Evolutionary conservation across 495 filamentous ascomycete species (phyloP).

Genomic region (Ramalina intermedia): DNA sequence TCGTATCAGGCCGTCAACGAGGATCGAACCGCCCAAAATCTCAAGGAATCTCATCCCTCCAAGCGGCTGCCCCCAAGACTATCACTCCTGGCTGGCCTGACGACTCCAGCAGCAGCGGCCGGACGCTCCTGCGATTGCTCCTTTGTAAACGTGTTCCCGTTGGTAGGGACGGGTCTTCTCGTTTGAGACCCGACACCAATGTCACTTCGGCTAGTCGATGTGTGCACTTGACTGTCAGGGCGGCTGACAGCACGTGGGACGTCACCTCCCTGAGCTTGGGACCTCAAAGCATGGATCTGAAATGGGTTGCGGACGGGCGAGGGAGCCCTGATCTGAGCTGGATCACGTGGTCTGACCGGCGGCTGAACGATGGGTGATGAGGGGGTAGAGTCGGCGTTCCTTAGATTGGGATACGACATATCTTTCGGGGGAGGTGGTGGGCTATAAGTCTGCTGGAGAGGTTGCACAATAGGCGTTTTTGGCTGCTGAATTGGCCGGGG

Average conservation of each 20-base stretch:
- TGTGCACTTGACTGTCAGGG: conserved; percentile 1
- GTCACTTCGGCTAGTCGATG: not conserved
- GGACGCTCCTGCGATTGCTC: conserved; percentile 6
- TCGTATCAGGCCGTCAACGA: no score
- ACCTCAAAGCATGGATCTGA: conserved; percentile 11
- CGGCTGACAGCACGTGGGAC: conserved; percentile 2
- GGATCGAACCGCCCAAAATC: no score
- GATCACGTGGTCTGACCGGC: not conserved
- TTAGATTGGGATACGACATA: not conserved
- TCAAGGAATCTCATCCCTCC: not conserved
- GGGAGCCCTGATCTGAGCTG: not conserved
- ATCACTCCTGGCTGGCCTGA: conserved; percentile 9
- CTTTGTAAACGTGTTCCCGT: conserved; percentile 7
- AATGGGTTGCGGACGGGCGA: conserved; percentile 10
- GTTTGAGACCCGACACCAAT: not conserved
- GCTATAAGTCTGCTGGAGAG: not conserved
- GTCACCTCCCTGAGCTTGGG: conserved; percentile 7
- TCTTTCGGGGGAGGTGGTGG: conserved; percentile 8
- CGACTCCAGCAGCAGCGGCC: not conserved
- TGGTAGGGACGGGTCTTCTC: conserved; percentile 8
- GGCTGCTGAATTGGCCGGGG: not conserved
- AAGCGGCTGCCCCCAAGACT: conserved; percentile 2
- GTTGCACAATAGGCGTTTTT: not conserved
- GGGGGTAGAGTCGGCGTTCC: not conserved
- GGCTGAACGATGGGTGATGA: not conserved